phyloP scores from a whole-genome alignment of 306 rosid genomes.

The Castanopsis chinensis region DNA sequence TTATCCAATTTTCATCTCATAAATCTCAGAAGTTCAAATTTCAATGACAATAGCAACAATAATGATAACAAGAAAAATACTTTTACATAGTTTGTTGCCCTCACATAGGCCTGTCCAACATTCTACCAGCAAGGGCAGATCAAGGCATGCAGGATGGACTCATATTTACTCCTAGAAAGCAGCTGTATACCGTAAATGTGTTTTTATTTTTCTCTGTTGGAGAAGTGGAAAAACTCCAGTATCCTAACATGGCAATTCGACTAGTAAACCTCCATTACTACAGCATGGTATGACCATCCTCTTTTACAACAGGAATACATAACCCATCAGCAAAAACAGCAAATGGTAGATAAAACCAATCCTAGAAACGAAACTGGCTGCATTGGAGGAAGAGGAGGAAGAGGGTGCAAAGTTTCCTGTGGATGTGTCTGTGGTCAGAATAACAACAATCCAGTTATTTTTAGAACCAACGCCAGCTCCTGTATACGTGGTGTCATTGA shows the following conservation, averaged over 20 bases:
- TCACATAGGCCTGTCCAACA: background rate
- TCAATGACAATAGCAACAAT: constrained; percentile 15
- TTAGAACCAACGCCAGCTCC: constrained; percentile 82
- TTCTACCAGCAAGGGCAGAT: constrained; percentile 11
- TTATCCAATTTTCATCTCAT: background rate
- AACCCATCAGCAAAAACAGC: constrained; percentile 42
- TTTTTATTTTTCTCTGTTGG: background rate
- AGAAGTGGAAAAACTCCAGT: constrained; percentile 7
- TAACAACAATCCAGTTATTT: constrained; percentile 73
- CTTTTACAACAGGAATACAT: constrained; percentile 43
- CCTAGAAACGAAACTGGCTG: constrained; percentile 40
- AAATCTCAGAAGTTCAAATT: background rate
- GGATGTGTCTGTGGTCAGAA: constrained; percentile 67
- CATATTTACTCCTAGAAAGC: constrained; percentile 13
- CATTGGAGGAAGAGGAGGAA: constrained; percentile 5
- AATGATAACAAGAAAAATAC: constrained; percentile 1
- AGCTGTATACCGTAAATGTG: constrained; percentile 1
- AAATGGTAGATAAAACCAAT: constrained; percentile 39
- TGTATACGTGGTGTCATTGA: constrained; percentile 64
- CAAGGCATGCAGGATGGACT: constrained; percentile 19
- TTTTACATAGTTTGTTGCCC: background rate
- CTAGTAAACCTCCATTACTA: constrained; percentile 21
- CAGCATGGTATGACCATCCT: constrained; percentile 17
- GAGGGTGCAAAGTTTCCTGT: constrained; percentile 64
- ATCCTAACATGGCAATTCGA: constrained; percentile 1